Evolutionary conservation across 2,329 filamentous ascomycete genomes (phyloP).

Genomic region (Diplodia sapinea): DNA sequence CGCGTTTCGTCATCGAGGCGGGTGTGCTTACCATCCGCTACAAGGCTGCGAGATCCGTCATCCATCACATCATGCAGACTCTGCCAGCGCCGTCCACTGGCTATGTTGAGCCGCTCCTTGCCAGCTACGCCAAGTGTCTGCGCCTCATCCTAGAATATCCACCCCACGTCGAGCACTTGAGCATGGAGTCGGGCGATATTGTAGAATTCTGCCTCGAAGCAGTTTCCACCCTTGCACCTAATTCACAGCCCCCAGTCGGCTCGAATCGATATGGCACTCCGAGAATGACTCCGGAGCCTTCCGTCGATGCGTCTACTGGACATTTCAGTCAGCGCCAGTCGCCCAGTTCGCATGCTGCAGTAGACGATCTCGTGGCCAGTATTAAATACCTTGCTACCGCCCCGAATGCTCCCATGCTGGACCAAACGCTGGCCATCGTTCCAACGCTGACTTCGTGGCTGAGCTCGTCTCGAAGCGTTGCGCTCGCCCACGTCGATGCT

Average conservation of each 20-base stretch:
- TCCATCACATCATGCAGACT: constrained; percentile 81
- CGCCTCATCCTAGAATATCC: constrained; percentile 71
- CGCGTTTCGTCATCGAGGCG: constrained; percentile 74
- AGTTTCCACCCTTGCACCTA: constrained; percentile 52
- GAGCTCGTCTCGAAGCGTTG: constrained; percentile 63
- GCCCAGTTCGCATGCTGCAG: constrained; percentile 33
- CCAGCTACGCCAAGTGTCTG: constrained; percentile 80
- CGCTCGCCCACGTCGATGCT: constrained; percentile 71
- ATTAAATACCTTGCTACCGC: constrained; percentile 68
- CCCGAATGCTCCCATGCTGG: constrained; percentile 70
- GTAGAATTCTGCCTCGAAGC: constrained; percentile 73
- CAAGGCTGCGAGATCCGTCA: constrained; percentile 78
- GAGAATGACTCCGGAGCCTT: constrained; percentile 35
- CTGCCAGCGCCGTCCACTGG: constrained; percentile 67
- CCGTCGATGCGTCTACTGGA: constrained; percentile 38
- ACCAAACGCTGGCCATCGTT: constrained; percentile 63
- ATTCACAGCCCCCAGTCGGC: constrained; percentile 37
- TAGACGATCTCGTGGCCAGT: constrained; percentile 62
- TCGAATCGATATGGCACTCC: constrained; percentile 35
- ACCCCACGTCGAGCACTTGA: constrained; percentile 80
- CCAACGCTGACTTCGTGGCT: constrained; percentile 66
- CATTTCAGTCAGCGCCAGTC: constrained; percentile 29
- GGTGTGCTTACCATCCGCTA: constrained; percentile 71
- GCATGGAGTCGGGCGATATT: constrained; percentile 71
- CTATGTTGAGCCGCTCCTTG: constrained; percentile 71